phyloP scores from a whole-genome alignment of 768 basidiomycete species.

The Boletellus ananiceps region DNA sequence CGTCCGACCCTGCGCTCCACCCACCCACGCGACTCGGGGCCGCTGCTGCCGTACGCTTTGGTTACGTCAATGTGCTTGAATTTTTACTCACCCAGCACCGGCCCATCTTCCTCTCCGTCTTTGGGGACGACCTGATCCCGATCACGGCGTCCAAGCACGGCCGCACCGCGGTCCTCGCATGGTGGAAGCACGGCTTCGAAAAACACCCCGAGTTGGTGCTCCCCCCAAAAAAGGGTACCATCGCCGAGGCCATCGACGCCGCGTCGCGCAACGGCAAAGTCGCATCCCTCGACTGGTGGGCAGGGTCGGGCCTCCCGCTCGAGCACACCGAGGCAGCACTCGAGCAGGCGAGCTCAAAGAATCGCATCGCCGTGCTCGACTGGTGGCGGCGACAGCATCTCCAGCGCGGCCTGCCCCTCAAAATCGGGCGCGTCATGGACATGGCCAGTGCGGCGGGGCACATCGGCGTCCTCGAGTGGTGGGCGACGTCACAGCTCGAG shows the following conservation, averaged over 20 bases:
- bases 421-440: conserved; percentile 83
- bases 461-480: conserved; percentile 78
- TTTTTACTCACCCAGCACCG: conserved; percentile 65
- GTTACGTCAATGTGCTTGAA: conserved; percentile 70
- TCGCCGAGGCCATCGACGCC: conserved; percentile 70
- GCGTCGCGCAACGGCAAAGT: conserved; percentile 77
- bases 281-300: conserved; percentile 79
- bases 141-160: conserved; percentile 76
- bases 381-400: conserved; percentile 74
- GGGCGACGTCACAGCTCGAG: conserved; percentile 73
- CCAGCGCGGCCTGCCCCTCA: conserved; percentile 52
- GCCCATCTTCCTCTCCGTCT: conserved; percentile 58
- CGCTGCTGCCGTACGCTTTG: conserved; percentile 62
- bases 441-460: conserved; percentile 77
- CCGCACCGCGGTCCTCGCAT: conserved; percentile 64
- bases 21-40: conserved; percentile 71
- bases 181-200: conserved; percentile 72
- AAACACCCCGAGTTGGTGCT: conserved; percentile 57
- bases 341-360: conserved; percentile 74
- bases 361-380: conserved; percentile 68
- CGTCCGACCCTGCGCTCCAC: conserved; percentile 49
- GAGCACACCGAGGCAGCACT: conserved; percentile 79
- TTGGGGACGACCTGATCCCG: conserved; percentile 66
- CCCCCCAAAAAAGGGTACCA: conserved; percentile 48
- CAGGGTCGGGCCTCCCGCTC: conserved; percentile 55